Evolutionary conservation across 1,139 yeast species (phyloP).

Genomic region (Protomyces macrosporus): DNA sequence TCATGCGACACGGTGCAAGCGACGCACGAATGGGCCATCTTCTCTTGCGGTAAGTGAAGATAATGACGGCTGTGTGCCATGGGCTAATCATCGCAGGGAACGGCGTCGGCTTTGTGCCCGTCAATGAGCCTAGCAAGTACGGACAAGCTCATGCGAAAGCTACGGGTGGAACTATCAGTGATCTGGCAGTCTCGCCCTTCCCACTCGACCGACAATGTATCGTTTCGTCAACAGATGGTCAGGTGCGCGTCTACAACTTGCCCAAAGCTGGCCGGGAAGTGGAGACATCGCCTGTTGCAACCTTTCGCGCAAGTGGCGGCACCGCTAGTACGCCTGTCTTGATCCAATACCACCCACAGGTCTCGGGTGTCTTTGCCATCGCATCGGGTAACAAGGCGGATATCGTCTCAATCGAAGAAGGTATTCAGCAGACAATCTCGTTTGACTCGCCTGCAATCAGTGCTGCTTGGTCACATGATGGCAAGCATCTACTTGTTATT

Average conservation of each 20-base stretch:
- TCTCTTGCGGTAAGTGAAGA: conserved; percentile 9
- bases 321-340: conserved; percentile 14
- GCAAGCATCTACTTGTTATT: neutral
- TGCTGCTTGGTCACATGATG: conserved; percentile 21
- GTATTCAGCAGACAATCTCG: neutral
- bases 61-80: neutral
- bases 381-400: conserved; percentile 16
- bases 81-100: neutral
- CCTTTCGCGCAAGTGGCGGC: conserved; percentile 21
- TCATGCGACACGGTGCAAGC: conserved; percentile 16
- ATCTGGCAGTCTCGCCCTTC: conserved; percentile 11
- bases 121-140: conserved; percentile 13
- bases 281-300: neutral
- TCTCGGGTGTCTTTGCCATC: conserved; percentile 11
- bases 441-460: conserved; percentile 5
- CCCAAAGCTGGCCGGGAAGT: conserved; percentile 5
- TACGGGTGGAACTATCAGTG: conserved; percentile 20
- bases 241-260: conserved; percentile 4
- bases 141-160: conserved; percentile 15
- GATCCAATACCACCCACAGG: conserved; percentile 10
- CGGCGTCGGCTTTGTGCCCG: conserved; percentile 13
- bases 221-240: conserved; percentile 15
- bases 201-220: conserved; percentile 6
- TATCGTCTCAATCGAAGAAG: neutral
- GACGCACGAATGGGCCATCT: conserved; percentile 5